Conservation (phyloP, 441 rosid species). For the Syzygium malaccense region DNA sequence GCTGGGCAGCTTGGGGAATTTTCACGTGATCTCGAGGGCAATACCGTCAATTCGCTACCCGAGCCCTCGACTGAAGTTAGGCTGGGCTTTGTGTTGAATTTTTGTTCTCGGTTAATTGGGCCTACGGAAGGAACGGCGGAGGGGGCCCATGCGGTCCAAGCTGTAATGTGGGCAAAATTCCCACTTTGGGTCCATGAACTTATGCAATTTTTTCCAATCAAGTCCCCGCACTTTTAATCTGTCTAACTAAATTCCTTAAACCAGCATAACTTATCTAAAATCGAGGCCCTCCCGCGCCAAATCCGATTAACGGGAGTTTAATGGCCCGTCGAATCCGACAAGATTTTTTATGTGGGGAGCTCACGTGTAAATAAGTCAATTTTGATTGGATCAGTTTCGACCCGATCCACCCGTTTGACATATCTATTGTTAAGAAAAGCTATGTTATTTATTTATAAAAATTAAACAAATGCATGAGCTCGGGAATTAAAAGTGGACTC, state of each 20-base stretch:
- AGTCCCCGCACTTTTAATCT: neutral
- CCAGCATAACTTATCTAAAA: neutral
- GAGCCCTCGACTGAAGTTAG: neutral
- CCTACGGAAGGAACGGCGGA: neutral
- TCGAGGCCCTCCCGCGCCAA: neutral
- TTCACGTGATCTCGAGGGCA: neutral
- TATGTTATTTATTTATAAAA: too few species aligned
- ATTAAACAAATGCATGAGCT: neutral
- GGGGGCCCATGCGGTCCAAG: neutral
- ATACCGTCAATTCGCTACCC: neutral
- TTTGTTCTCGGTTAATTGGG: neutral
- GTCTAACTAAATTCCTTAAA: neutral
- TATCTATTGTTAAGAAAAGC: too few species aligned
- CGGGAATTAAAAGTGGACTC: neutral
- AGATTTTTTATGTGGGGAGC: neutral
- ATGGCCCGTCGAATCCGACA: neutral
- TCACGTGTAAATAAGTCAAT: neutral
- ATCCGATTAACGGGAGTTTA: neutral
- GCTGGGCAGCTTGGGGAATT: neutral
- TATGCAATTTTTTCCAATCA: neutral
- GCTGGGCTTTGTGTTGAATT: neutral
- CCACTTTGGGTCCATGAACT: neutral
- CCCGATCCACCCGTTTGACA: too few species aligned
- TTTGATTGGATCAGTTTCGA: too few species aligned
- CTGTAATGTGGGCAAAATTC: too few species aligned